Percentiles rank a stretch among this genome's conserved stretches.
Conservation (phyloP, 1,284 basidiomycete species). For the Ganoderma multipileum region DNA sequence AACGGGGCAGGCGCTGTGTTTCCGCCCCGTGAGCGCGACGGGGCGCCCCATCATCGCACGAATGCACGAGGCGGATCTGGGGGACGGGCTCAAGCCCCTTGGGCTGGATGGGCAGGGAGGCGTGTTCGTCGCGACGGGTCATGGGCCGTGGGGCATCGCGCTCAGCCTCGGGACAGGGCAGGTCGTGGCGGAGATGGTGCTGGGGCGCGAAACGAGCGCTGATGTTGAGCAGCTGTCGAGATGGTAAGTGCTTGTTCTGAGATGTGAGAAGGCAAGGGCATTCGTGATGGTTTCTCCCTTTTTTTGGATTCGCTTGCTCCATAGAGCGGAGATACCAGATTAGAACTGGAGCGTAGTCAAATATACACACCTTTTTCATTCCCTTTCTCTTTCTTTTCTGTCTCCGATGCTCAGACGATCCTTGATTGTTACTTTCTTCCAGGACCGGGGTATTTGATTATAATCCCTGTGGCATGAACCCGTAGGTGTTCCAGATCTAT, state of each 20-base stretch:
- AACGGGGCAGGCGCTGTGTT: slow-evolving; percentile 40
- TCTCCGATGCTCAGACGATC: background rate
- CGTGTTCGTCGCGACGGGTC: slow-evolving; percentile 44
- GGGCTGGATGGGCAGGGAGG: slow-evolving; percentile 29
- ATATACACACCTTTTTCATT: background rate
- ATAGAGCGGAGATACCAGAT: background rate
- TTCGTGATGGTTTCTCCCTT: background rate
- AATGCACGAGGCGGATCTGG: slow-evolving; percentile 37
- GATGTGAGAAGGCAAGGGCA: slow-evolving; percentile 1
- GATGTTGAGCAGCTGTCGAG: slow-evolving; percentile 38
- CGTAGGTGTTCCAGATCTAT: background rate
- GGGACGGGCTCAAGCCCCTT: slow-evolving; percentile 33
- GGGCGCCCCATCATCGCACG: slow-evolving; percentile 41
- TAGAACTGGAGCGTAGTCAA: background rate
- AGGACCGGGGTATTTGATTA: slow-evolving; percentile 29
- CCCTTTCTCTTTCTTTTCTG: background rate
- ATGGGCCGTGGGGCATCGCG: slow-evolving; percentile 48
- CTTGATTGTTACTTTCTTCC: slow-evolving; percentile 18
- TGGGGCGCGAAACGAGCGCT: slow-evolving; percentile 40
- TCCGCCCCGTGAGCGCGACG: slow-evolving; percentile 43
- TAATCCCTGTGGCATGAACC: slow-evolving; percentile 10
- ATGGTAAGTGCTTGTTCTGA: slow-evolving; percentile 34
- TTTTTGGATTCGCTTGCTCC: background rate
- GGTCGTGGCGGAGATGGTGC: slow-evolving; percentile 43
- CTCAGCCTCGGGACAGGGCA: slow-evolving; percentile 44